Percentiles rank a stretch among this genome's conserved stretches.
Conservation (phyloP, 768 basidiomycete species). For the Leucogyrophana mollusca region DNA sequence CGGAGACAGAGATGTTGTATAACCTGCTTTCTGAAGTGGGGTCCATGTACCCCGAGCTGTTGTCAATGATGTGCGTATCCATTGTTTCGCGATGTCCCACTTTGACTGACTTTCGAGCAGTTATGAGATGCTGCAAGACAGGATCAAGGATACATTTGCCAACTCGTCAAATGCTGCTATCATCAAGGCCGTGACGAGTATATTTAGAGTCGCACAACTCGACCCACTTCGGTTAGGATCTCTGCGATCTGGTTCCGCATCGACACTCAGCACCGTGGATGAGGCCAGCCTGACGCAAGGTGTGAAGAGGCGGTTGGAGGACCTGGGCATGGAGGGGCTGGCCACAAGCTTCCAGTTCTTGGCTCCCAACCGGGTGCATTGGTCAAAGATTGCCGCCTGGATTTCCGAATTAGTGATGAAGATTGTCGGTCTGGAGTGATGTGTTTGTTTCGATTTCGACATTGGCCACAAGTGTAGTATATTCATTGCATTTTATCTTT, state of each 20-base stretch:
- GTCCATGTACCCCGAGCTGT: conserved; percentile 64
- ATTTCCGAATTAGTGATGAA: conserved; percentile 60
- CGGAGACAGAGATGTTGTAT: conserved; percentile 81
- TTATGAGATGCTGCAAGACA: conserved; percentile 74
- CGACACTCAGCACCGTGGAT: conserved; percentile 64
- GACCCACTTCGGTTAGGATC: conserved; percentile 45
- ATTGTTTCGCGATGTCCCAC: conserved; percentile 4
- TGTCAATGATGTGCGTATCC: conserved; percentile 66
- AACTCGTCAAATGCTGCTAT: conserved; percentile 71
- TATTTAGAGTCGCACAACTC: conserved; percentile 69
- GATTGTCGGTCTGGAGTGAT: conserved; percentile 42
- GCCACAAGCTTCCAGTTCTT: conserved; percentile 74
- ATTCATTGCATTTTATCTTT: conserved; percentile 14
- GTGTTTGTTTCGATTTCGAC: conserved; percentile 1
- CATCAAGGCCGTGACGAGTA: conserved; percentile 68
- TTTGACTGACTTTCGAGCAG: conserved; percentile 34
- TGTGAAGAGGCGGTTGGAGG: conserved; percentile 59
- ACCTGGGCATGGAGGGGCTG: conserved; percentile 71
- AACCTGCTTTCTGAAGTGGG: conserved; percentile 72
- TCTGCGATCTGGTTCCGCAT: conserved; percentile 51
- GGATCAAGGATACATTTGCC: conserved; percentile 69
- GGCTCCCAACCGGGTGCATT: conserved; percentile 49
- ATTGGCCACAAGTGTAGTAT: neutral
- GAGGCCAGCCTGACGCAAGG: conserved; percentile 43
- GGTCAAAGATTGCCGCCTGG: conserved; percentile 71